Conservation (phyloP, 805 yeast genomes). For the Wickerhamomyces chaumierensis region DNA sequence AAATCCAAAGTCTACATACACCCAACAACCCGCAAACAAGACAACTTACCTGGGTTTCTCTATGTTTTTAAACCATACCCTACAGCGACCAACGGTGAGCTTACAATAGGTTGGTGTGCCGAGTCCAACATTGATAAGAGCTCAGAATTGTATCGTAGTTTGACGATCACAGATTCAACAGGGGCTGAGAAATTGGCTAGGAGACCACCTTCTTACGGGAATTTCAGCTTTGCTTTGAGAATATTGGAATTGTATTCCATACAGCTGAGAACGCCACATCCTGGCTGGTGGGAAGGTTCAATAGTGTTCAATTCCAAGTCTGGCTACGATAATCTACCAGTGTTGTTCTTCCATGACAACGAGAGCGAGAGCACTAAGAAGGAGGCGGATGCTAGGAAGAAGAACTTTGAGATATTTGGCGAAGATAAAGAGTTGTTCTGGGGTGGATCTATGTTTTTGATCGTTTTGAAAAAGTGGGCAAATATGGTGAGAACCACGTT, state of each 20-base stretch:
- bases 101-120: constrained; percentile 60
- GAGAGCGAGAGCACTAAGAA: constrained; percentile 65
- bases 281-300: constrained; percentile 91
- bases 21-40: constrained; percentile 60
- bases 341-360: constrained; percentile 86
- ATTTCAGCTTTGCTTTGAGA: constrained; percentile 61
- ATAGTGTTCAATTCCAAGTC: constrained; percentile 55
- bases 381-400: constrained; percentile 47
- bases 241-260: constrained; percentile 59
- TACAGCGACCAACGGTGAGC: constrained; percentile 37
- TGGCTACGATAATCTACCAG: constrained; percentile 60
- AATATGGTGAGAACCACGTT: constrained; percentile 57
- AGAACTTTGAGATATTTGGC: constrained; percentile 66
- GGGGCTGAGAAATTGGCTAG: constrained; percentile 25
- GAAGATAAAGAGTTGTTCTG: constrained; percentile 51
- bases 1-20: constrained; percentile 77
- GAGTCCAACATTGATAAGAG: constrained; percentile 35
- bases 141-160: constrained; percentile 28
- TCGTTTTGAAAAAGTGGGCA: constrained; percentile 39
- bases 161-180: constrained; percentile 37
- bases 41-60: constrained; percentile 73
- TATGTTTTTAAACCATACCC: constrained; percentile 46
- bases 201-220: constrained; percentile 35
- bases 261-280: constrained; percentile 73
- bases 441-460: constrained; percentile 83